Base-by-base conservation (phyloP, 352 stramenopile species). In the Phytopythium aichiense region DNA sequence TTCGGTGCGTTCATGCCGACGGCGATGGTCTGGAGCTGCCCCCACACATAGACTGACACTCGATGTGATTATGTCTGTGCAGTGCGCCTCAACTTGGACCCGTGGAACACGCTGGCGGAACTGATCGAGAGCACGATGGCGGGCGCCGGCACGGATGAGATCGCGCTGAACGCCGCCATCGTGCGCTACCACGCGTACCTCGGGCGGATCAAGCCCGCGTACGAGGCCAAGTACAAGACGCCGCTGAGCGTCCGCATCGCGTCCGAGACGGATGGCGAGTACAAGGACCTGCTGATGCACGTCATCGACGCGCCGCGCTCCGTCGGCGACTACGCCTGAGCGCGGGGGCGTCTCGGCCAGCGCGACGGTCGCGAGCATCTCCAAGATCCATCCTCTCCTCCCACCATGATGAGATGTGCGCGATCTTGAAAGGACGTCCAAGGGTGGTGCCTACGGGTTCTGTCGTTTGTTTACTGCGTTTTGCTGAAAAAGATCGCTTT, bases 111-210 rank as follows among this genome's bases (percentile, higher is more conserved):
- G 56, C 66, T 94, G 22, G 77, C 80, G 2, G 78, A 91, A 25
- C 71, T 84, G 40, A 68, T 93, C 28, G 76, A 89, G 63, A 65
- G 63, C 37, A 73, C 84, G 28, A 93, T 93, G 84, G 71, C 72
- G 15, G 82, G 82, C 54, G 56, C 87, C 11, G 84, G 84, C 67
- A 92, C 84, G 6, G 82, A 91, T 61, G 75, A 89, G 66, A 79
- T 71, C 31, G 79, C 76, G 51, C 71, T 93, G 12, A 84, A 72
- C 50, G 70, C 78, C 37, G 67, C 81, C 22, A 65, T 91, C 56
- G 80, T 93, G 55, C 82, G 84, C 43, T 93, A 91, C 68, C 78
- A 91, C 64, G 45, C 66, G 56, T 85, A 84, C 64, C 66, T 91
- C 48, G 31, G 58, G n/a, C 64, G 79, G 37, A 72, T 93, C 58